A percentile compares a stretch with the other conserved stretches of the same genome.
These are phyloP conservation scores for Penicillium sp. DNA, from an alignment of 2,329 filamentous ascomycete genomes.

Conservation along the genomic window DNA sequence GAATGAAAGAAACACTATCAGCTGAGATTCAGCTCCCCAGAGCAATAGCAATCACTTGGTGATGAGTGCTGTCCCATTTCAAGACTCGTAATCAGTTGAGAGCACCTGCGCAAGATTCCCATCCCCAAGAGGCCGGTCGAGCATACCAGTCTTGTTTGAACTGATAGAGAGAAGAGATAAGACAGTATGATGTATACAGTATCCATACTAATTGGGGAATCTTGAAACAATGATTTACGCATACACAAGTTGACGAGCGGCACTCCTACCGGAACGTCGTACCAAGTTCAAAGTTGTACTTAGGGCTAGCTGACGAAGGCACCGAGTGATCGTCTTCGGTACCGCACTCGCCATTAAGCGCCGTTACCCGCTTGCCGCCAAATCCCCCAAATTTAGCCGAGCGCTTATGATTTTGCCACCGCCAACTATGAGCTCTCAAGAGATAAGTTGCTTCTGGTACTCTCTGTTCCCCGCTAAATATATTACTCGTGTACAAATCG, in stretches of 20 bases:
- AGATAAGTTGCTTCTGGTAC: constrained; percentile 9
- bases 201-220: no score
- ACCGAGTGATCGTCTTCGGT: background rate
- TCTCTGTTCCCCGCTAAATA: background rate
- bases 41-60: background rate
- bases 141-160: constrained; percentile 12
- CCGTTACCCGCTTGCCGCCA: background rate
- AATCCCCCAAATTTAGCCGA: background rate
- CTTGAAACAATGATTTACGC: no score
- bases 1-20: background rate
- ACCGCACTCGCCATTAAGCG: no score
- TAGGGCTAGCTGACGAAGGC: no score
- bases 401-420: constrained; percentile 24
- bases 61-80: background rate
- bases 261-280: no score
- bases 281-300: no score
- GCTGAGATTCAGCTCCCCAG: no score
- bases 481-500: background rate
- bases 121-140: constrained; percentile 9
- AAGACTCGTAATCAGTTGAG: constrained; percentile 17
- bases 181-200: no score
- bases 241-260: no score
- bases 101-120: constrained; percentile 14
- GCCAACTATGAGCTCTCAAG: constrained; percentile 15
- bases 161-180: no score